These are phyloP conservation scores for Fusarium vanettenii DNA, from an alignment of 2,329 filamentous ascomycete species.

Conservation along the genomic window DNA sequence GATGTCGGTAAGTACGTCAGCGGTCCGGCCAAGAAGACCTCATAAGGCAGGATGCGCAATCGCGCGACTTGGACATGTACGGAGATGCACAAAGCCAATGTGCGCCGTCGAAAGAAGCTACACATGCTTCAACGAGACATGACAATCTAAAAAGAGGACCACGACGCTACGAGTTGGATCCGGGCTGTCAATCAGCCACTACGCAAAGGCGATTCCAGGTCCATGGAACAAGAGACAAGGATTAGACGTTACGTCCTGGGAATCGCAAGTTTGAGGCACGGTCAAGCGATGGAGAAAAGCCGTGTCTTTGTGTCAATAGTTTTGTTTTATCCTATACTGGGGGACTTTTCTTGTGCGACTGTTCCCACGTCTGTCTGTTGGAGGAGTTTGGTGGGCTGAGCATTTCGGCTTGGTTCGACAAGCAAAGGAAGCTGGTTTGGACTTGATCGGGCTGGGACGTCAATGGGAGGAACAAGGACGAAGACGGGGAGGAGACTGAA, in stretches of 20 bases:
- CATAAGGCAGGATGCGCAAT: constrained; percentile 43
- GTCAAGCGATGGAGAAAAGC: constrained; percentile 10
- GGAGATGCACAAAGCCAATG: constrained; percentile 7
- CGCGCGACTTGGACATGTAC: constrained; percentile 4
- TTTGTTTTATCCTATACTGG: constrained; percentile 28
- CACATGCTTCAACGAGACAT: constrained; percentile 22
- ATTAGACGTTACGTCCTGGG: neutral
- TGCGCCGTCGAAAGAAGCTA: neutral
- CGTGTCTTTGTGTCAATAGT: constrained; percentile 10
- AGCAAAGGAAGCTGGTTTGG: constrained; percentile 18
- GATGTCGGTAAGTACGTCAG: constrained; percentile 80
- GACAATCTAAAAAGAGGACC: constrained; percentile 26
- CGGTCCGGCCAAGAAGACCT: constrained; percentile 63
- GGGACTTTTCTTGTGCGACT: constrained; percentile 28
- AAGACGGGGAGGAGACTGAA: constrained; percentile 23
- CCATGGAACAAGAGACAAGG: constrained; percentile 12
- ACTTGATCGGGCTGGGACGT: constrained; percentile 19
- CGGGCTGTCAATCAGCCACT: constrained; percentile 26
- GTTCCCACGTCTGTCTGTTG: constrained; percentile 21
- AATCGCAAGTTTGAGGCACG: constrained; percentile 1
- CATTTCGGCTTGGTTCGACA: constrained; percentile 26
- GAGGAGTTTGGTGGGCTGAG: constrained; percentile 29
- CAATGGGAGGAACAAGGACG: constrained; percentile 25
- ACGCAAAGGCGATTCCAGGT: constrained; percentile 18
- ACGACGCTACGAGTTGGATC: constrained; percentile 35